Conservation (phyloP, 352 stramenopile species). For the Pythium brassicae region DNA sequence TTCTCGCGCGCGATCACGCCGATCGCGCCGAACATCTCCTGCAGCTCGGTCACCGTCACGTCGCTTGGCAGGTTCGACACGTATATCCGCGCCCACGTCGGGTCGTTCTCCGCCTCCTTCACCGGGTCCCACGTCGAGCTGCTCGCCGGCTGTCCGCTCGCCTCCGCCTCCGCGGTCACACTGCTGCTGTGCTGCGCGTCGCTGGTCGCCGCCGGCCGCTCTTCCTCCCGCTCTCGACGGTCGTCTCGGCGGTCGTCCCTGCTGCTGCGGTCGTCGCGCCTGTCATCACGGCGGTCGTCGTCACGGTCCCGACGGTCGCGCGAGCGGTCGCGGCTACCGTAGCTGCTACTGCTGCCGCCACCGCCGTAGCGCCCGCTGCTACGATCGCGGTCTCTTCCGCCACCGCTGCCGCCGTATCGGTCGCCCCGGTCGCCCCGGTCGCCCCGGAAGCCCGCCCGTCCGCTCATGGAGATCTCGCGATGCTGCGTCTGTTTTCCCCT, state of each 20-base stretch:
- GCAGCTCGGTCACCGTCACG: slow-evolving; percentile 72
- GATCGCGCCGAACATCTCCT: slow-evolving; percentile 83
- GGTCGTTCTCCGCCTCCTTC: slow-evolving; percentile 78
- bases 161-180: slow-evolving; percentile 7
- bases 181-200: slow-evolving; percentile 6
- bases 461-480: no score
- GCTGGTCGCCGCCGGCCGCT: background rate
- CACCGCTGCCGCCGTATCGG: slow-evolving; percentile 9
- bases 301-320: slow-evolving; percentile 18
- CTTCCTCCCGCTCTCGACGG: slow-evolving; percentile 10
- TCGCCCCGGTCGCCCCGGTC: slow-evolving; percentile 13
- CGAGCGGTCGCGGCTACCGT: slow-evolving; percentile 21
- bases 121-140: slow-evolving; percentile 59
- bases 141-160: slow-evolving; percentile 26
- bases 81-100: slow-evolving; percentile 83
- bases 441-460: no score
- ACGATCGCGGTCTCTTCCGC: slow-evolving; percentile 18
- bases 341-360: slow-evolving; percentile 25
- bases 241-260: slow-evolving; percentile 13
- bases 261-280: slow-evolving; percentile 13
- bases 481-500: no score
- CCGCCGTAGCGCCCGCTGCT: slow-evolving; percentile 15
- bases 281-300: slow-evolving; percentile 15
- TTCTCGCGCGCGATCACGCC: slow-evolving; percentile 80
- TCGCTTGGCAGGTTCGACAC: slow-evolving; percentile 80